phyloP scores from a whole-genome alignment of 2,329 filamentous ascomycete species.

The Rutstroemia sp. region DNA sequence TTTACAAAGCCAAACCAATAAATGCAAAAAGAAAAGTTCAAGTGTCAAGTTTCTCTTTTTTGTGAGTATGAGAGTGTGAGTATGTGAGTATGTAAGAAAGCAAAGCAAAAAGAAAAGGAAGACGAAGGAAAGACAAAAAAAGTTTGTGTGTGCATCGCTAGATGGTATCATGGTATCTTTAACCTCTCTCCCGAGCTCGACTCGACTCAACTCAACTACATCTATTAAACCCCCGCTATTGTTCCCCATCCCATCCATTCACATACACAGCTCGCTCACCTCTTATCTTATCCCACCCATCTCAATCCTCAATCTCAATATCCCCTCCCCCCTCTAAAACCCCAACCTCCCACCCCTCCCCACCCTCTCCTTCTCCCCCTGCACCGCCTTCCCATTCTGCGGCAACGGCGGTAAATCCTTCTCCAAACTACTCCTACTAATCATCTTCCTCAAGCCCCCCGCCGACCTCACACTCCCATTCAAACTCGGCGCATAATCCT shows the following conservation, averaged over 20 bases:
- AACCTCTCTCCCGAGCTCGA: background rate
- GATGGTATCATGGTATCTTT: slow-evolving; percentile 10
- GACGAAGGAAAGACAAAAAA: background rate
- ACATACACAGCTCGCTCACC: background rate
- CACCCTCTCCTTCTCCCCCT: background rate
- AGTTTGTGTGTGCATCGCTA: slow-evolving; percentile 1
- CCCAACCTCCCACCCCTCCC: background rate
- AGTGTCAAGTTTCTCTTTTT: too few species aligned
- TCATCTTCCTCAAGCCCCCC: slow-evolving; percentile 12
- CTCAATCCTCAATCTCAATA: background rate
- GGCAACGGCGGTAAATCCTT: slow-evolving; percentile 54
- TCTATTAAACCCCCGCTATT: background rate
- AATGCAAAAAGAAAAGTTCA: too few species aligned
- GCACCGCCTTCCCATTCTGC: background rate
- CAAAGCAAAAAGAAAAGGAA: background rate
- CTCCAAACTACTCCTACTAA: slow-evolving; percentile 51
- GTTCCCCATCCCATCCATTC: background rate
- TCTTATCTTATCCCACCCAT: background rate
- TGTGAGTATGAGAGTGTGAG: background rate
- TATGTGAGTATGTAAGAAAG: background rate
- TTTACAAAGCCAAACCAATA: too few species aligned
- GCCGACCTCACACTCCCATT: slow-evolving; percentile 7
- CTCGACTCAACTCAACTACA: background rate
- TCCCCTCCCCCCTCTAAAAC: too few species aligned
- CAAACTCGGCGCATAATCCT: slow-evolving; percentile 11